Evolutionary conservation across 2,329 filamentous ascomycete genomes (phyloP), one percentile per base, ranked within the genome.

Genomic region (Davidsoniella neocaledoniae): DNA sequence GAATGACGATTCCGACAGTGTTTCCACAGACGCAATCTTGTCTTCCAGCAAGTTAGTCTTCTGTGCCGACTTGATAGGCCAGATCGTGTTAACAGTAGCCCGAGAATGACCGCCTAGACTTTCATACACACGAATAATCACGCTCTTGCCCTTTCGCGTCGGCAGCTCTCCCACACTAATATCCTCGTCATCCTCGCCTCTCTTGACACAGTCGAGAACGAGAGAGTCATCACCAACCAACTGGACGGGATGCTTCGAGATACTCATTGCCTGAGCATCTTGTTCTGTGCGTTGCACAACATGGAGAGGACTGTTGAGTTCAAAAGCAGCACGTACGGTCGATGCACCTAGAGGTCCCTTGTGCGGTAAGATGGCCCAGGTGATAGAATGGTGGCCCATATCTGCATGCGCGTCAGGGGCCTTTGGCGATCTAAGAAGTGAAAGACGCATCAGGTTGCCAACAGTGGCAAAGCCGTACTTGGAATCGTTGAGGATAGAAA

Each of bases 401-500:
- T 96, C 90, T 39, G 90, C 90, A 59, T 94, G 81, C 5, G 79
- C 87, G 62, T 96, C 90, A 0, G 90, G 90, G 0, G 90, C 88
- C 62, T 96, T 96, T 19, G 90, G 84, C 5, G 87, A 80, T 39
- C 90, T 80, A 16, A 95, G 74, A 17, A 96, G 73, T 12, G 82
- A 88, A 8, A 96, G 71, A 4, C 90, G 79, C 90, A 96, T 96
- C 50, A 87, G 64, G 61, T 83, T 91, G 41, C 90, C 90, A 43
- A 76, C 78, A 12, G 87, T 94, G 19, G 90, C 90, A 61, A 96
- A 96, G 16, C 90, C 90, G 61, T 94, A 96, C 64, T 95, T 95
- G 67, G 80, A 86, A 64, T 96, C 88, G 60, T 96, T 96, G 53
- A 96, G 73, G 54, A 96, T 84, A 2, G 85, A 90, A 6, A 96